phyloP scores from a whole-genome alignment of 2,329 filamentous ascomycete species.

The Epichloe gansuensis region DNA sequence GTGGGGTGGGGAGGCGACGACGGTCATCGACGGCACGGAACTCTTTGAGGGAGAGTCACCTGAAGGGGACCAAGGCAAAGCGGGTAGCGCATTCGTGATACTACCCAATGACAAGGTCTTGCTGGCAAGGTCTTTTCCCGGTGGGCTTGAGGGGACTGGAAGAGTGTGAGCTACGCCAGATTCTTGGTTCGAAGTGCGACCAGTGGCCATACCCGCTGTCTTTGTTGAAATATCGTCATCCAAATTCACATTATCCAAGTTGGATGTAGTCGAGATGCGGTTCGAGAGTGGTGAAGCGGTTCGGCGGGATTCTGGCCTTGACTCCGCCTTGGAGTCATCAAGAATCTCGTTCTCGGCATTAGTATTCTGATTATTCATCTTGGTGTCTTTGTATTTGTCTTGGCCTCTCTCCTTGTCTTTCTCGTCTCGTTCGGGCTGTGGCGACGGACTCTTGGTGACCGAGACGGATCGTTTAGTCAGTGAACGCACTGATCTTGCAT shows the following conservation, averaged over 20 bases:
- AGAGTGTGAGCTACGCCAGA: constrained; percentile 10
- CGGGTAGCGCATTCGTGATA: constrained; percentile 58
- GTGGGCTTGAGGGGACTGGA: constrained; percentile 20
- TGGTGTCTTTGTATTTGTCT: constrained; percentile 4
- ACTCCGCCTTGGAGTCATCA: constrained; percentile 10
- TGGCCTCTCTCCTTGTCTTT: background rate
- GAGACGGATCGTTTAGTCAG: constrained; percentile 38
- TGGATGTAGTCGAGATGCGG: constrained; percentile 34
- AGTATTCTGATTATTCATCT: constrained; percentile 9
- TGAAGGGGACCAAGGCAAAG: constrained; percentile 59
- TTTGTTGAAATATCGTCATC: constrained; percentile 40
- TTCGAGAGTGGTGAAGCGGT: constrained; percentile 29
- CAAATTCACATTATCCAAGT: constrained; percentile 53
- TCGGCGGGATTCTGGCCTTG: constrained; percentile 13
- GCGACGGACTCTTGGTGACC: constrained; percentile 20
- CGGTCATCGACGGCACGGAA: constrained; percentile 22
- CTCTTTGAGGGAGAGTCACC: constrained; percentile 37
- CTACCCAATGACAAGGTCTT: constrained; percentile 55
- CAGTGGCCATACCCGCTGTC: constrained; percentile 19
- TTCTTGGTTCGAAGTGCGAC: background rate
- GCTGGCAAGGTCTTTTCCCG: constrained; percentile 28
- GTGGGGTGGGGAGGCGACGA: constrained; percentile 20
- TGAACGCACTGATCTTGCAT: constrained; percentile 52
- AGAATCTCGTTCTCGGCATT: constrained; percentile 5
- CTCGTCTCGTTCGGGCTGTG: constrained; percentile 5